Evolutionary conservation across 495 filamentous ascomycete species (phyloP).

Genomic region (Aspergillus bridgeri): DNA sequence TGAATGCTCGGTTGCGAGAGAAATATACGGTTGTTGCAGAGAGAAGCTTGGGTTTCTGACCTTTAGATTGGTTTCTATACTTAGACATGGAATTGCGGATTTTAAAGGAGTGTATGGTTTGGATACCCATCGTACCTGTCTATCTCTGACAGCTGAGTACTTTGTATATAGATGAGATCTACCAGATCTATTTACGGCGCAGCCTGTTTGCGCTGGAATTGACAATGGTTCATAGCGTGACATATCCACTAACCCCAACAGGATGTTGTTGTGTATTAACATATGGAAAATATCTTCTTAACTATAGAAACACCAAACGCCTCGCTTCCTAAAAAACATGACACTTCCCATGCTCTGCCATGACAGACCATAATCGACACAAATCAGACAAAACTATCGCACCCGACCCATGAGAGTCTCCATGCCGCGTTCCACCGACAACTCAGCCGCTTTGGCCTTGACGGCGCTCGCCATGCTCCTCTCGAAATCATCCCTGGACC

Average conservation of each 20-base stretch:
- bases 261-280: too few species aligned
- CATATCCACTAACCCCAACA: too few species aligned
- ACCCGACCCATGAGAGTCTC: slow-evolving; percentile 92
- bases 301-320: slow-evolving; percentile 24
- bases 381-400: slow-evolving; percentile 48
- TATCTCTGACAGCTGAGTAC: neutral
- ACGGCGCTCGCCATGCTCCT: slow-evolving; percentile 80
- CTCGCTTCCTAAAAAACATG: slow-evolving; percentile 15
- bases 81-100: neutral
- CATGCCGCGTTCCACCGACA: slow-evolving; percentile 69
- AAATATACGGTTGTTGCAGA: slow-evolving; percentile 42
- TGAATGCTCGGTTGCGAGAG: slow-evolving; percentile 38
- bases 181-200: neutral
- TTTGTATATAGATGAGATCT: neutral
- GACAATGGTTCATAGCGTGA: too few species aligned
- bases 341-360: neutral
- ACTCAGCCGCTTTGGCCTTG: slow-evolving; percentile 80
- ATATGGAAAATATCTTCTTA: too few species aligned
- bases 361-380: neutral
- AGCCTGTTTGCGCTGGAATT: neutral
- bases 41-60: slow-evolving; percentile 23
- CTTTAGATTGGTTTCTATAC: neutral
- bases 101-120: neutral
- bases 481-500: slow-evolving; percentile 89
- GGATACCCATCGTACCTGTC: neutral